These are phyloP conservation scores for Pythium insidiosum DNA, from an alignment of 352 stramenopile species.

Conservation along the genomic window DNA sequence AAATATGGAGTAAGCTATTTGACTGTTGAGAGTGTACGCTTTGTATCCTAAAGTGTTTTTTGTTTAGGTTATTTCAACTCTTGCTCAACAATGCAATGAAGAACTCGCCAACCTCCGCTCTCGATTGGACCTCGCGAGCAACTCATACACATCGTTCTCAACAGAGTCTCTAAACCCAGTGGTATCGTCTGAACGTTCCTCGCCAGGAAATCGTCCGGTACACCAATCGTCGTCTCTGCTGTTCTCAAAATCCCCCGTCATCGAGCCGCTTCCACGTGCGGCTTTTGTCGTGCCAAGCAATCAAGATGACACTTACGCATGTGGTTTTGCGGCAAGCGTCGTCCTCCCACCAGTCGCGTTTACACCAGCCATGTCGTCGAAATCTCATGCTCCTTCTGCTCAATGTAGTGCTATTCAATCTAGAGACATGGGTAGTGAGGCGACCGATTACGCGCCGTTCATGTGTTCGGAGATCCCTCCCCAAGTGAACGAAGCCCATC, in stretches of 20 bases:
- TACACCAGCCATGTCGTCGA: too few relatives aligned
- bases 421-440: too few relatives aligned
- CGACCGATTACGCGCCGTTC: too few relatives aligned
- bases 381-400: too few relatives aligned
- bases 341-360: too few relatives aligned
- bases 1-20: slow-evolving; percentile 41
- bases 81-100: slow-evolving; percentile 43
- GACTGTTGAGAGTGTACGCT: neutral
- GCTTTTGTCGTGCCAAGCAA: too few relatives aligned
- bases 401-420: too few relatives aligned
- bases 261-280: too few relatives aligned
- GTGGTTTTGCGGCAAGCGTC: too few relatives aligned
- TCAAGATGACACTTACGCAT: too few relatives aligned
- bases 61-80: slow-evolving; percentile 35
- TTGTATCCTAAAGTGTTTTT: neutral
- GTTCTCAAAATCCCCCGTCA: slow-evolving; percentile 37
- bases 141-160: slow-evolving; percentile 63
- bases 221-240: slow-evolving; percentile 17
- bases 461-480: too few relatives aligned
- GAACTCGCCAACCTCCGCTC: slow-evolving; percentile 15
- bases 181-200: slow-evolving; percentile 10
- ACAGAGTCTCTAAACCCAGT: slow-evolving; percentile 39
- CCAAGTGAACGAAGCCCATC: too few relatives aligned
- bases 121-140: slow-evolving; percentile 32
- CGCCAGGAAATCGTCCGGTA: neutral